Evolutionary conservation across 2,329 filamentous ascomycete species (phyloP), one percentile per base, ranked within the genome.

Genomic region (Talaromyces sp.): DNA sequence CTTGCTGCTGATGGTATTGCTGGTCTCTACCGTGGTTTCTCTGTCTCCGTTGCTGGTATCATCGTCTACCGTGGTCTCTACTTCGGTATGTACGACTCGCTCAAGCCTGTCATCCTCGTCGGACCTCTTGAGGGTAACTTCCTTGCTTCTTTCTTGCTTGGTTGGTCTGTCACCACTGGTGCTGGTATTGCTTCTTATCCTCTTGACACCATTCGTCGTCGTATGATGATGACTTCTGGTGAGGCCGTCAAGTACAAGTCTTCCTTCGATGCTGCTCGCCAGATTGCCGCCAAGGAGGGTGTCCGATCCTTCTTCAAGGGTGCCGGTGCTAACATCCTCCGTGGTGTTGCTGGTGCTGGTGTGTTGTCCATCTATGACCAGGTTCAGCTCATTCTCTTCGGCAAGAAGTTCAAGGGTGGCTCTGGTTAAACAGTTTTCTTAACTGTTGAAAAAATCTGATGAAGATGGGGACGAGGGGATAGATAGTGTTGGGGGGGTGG

Each of bases 21-120:
- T 77, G 94, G 94, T 95, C 92, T 99, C 76, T 99, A 99, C 91
- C 94, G 94, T 96, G 94, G 94, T 86, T 99, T 99, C 89, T 91
- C 92, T 86, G 94, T 95, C 79, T 99, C 94, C 75, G 94, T 99
- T 76, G 86, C 89, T 80, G 94, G 94, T 89, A 99, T 99, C 81
- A 81, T 99, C 74, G 94, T 99, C 83, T 99, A 99, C 91, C 94
- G 94, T 91, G 94, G 94, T 97, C 91, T 99, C 74, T 99, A 99
- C 92, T 99, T 99, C 89, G 94, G 94, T 79, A 89, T 99, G 89
- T 99, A 99, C 91, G 94, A 99, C 84, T 99, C 94, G 72, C 88
- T 99, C 86, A 99, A 99, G 91, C 94, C 94, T 72, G 90, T 97
- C 76, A 80, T 97, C 81, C 91, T 99, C 68, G 86, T 89, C 78